These are phyloP conservation scores for Wickerhamomyces sydowiorum DNA, from an alignment of 805 yeast genomes.

Conservation along the genomic window DNA sequence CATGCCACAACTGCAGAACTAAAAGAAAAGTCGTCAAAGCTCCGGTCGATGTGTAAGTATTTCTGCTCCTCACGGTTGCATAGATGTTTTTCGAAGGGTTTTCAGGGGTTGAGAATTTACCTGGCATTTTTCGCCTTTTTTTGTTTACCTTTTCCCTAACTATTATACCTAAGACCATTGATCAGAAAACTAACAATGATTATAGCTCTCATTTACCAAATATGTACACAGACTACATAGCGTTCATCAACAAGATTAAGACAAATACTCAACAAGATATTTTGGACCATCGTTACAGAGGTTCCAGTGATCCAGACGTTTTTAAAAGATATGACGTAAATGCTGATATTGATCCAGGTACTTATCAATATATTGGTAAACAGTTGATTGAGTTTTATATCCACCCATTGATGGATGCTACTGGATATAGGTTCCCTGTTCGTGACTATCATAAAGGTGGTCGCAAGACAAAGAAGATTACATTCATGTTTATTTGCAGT, in stretches of 20 bases:
- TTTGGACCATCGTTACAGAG: conserved; percentile 29
- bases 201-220: conserved; percentile 13
- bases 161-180: not conserved
- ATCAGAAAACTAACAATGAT: conserved; percentile 1
- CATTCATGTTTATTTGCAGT: conserved; percentile 40
- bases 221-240: conserved; percentile 27
- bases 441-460: conserved; percentile 41
- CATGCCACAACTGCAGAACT: conserved; percentile 34
- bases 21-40: conserved; percentile 30
- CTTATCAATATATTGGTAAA: conserved; percentile 30
- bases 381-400: conserved; percentile 31
- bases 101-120: not conserved
- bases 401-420: conserved; percentile 32
- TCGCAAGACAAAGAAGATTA: conserved; percentile 32
- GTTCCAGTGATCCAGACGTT: conserved; percentile 23
- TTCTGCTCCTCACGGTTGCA: not conserved
- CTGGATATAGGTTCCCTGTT: conserved; percentile 38
- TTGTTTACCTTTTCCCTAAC: not conserved
- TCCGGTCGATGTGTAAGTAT: conserved; percentile 6
- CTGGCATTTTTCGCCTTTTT: not conserved
- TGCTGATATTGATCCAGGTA: conserved; percentile 23
- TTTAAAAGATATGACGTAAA: conserved; percentile 29
- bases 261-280: conserved; percentile 30
- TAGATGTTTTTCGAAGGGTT: too few relatives aligned
- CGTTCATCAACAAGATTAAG: conserved; percentile 28